A percentile compares a stretch with the other conserved stretches of the same genome.
Evolutionary conservation across 345 rosid genomes (phyloP).

Genomic region (Gynandropsis gynandra): DNA sequence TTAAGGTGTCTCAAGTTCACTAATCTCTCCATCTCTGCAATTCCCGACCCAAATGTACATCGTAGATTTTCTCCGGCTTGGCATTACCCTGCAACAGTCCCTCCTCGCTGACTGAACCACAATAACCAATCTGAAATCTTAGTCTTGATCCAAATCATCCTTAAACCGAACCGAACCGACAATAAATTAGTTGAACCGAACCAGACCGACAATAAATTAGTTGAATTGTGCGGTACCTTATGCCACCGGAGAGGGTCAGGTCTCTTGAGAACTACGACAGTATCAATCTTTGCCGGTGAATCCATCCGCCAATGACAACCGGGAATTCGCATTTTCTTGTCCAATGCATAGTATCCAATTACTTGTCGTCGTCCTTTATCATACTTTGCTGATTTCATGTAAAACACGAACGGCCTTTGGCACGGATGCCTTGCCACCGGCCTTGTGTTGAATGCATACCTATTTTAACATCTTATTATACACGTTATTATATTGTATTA

Average conservation of each 20-base stretch:
- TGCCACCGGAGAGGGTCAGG: constrained; percentile 64
- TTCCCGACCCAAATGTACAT: constrained; percentile 67
- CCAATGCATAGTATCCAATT: constrained; percentile 43
- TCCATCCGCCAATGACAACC: constrained; percentile 61
- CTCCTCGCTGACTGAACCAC: constrained; percentile 66
- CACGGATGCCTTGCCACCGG: constrained; percentile 76
- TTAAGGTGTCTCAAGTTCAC: constrained; percentile 34
- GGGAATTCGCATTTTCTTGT: constrained; percentile 31
- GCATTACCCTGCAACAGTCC: constrained; percentile 75
- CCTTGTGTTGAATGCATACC: constrained; percentile 71
- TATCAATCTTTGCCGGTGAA: constrained; percentile 47
- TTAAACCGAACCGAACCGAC: background rate
- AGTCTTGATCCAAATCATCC: no score
- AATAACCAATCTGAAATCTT: no score
- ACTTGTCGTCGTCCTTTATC: constrained; percentile 47
- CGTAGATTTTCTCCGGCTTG: constrained; percentile 37
- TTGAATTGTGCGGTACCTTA: constrained; percentile 33
- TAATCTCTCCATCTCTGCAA: constrained; percentile 57
- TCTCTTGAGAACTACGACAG: constrained; percentile 54
- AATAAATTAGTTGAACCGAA: background rate
- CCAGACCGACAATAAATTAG: background rate
- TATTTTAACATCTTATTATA: no score
- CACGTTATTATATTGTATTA: no score
- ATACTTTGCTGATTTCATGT: constrained; percentile 41
- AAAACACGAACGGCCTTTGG: constrained; percentile 59